These are phyloP conservation scores for Chaetomiaceae sp. DNA, from an alignment of 2,329 filamentous ascomycete genomes.

Conservation along the genomic window DNA sequence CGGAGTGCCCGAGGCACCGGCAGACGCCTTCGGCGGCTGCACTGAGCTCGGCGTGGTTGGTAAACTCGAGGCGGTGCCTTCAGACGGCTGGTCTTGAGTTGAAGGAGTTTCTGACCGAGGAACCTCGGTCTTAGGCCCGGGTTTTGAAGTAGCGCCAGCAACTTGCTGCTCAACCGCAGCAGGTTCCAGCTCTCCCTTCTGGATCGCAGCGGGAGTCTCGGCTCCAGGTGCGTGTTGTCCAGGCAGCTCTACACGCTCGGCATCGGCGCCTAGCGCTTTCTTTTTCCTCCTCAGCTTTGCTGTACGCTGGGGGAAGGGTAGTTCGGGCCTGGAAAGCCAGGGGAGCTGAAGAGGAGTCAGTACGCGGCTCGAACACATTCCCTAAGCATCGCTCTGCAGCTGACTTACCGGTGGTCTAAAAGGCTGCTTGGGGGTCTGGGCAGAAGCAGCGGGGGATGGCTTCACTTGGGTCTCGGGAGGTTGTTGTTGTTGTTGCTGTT, in stretches of 20 bases:
- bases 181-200: neutral
- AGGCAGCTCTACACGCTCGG: conserved; percentile 41
- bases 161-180: conserved; percentile 10
- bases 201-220: conserved; percentile 30
- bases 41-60: conserved; percentile 36
- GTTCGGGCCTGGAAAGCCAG: conserved; percentile 51
- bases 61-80: conserved; percentile 32
- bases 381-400: neutral
- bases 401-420: conserved; percentile 51
- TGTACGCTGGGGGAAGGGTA: conserved; percentile 45
- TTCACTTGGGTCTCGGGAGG: conserved; percentile 12
- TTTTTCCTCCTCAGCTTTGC: conserved; percentile 42
- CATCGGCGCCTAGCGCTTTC: conserved; percentile 34
- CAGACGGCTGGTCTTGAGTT: conserved; percentile 32
- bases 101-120: conserved; percentile 32
- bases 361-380: conserved; percentile 1
- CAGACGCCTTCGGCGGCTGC: conserved; percentile 26
- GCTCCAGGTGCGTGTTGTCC: conserved; percentile 18
- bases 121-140: conserved; percentile 14
- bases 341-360: conserved; percentile 46
- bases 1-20: conserved; percentile 26
- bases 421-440: conserved; percentile 23
- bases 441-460: neutral
- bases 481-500: no score
- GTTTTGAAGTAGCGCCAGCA: conserved; percentile 20